Evolutionary conservation across 1,284 basidiomycete genomes (phyloP), one percentile per base, ranked within the genome.

Genomic region (Marasmius fiardii): DNA sequence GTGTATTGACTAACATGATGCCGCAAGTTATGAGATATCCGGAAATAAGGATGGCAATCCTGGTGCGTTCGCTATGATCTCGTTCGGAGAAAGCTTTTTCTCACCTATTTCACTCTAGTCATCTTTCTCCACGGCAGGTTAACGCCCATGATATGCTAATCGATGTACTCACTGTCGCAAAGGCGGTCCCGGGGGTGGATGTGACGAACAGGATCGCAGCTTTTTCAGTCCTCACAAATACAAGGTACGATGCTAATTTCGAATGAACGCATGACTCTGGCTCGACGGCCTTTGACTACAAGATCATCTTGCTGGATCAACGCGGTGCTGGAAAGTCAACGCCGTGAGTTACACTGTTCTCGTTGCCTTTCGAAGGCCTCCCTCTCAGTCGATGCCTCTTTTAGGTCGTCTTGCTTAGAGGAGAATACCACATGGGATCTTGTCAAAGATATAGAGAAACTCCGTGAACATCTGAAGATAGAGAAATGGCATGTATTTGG

Each of bases 391-490:
- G 6, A 12, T 45, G n/a, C 43, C 34, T 47, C 37, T 31, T 59
- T 11, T 60, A 91, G 88, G 67, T 80, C 73, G 45, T 92, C 93
- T 10, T 89, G 76, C 35, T 71, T 91, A 1, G 86, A 90, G 61
- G 87, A 94, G 59, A 98, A 98, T 71, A 97, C 93, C 2, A 98
- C 95, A 1, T 96, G 93, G 93, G 89, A 95, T 67, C 82, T 98
- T 28, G 93, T 98, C 18, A 87, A 83, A 59, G 95, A 98, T 66
- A 87, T 94, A 12, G 95, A 98, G 69, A 85, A 76, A 64, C 74
- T 98, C 24, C 81, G 95, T 52, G 76, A 86, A 63, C 80, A 88
- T 59, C 78, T 96, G 2, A 71, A 71, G 31, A 78, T 92, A 54
- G 85, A 91, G n/a, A 92, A 86, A 66, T 95, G 92, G 93, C 85